Evolutionary conservation across 805 yeast species (phyloP), one percentile per base, ranked within the genome.

Genomic region (Cyberlindnera lachancei): DNA sequence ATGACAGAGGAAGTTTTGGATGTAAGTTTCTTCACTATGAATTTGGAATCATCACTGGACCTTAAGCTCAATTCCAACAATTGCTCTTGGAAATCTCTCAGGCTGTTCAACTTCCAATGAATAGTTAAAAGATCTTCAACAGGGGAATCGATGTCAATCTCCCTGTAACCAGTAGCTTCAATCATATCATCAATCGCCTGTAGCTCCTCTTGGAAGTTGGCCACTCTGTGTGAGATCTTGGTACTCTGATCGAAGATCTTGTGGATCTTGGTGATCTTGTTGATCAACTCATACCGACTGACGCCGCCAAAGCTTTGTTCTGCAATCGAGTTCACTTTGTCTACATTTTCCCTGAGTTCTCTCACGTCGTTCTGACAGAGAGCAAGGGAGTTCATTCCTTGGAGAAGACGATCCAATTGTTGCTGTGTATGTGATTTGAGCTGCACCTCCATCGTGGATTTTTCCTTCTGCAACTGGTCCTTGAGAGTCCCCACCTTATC

Each of bases 71-170:
- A 67, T n/a, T 56, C 59, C 36, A 65, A 65, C 33, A 88, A 67
- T 50, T 79, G 82, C 42, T 90, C 96, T 41, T 69, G 74, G 44
- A 88, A 75, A 55, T 86, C 90, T 32, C 94, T 66, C 14, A 85
- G 72, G 47, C 70, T 70, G 29, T 77, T 79, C 37, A 90, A 64
- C 38, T 69, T 63, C 53, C 67, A 83, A 55, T 90, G 97, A 10
- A 82, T 73, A 16, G 66, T 51, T 30, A 86, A 61, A 18, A 90
- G 56, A 40, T 72, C 68, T 7, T 75, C 70, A 47, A 79, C 60
- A 7, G 64, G 55, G 19, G 59, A 58, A 15, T 64, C 71, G n/a
- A 66, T 61, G 33, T 40, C 45, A 11, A 41, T 30, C 7, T 56
- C 55, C 30, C 68, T 68, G 22, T 61, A 61, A 15, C 50, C 46